phyloP scores from a whole-genome alignment of 495 filamentous ascomycete species.

The Daldinia decipiens region DNA sequence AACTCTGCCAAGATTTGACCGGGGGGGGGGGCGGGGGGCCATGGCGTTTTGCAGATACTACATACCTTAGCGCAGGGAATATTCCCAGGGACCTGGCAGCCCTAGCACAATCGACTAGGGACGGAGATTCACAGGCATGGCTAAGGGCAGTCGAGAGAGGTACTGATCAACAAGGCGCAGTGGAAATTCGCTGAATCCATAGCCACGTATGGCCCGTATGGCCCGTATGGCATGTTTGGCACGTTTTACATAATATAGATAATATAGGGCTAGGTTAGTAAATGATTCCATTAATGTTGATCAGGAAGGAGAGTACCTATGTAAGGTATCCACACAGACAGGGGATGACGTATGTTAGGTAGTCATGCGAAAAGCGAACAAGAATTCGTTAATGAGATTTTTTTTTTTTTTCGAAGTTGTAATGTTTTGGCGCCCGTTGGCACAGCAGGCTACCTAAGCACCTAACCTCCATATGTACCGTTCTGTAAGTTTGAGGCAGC shows the following conservation, averaged over 20 bases:
- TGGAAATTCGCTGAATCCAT: slow-evolving; percentile 3
- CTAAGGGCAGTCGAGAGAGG: neutral
- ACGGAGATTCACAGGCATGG: slow-evolving; percentile 6
- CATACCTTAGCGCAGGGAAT: slow-evolving; percentile 27
- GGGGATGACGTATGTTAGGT: slow-evolving; percentile 21
- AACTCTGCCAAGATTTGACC: slow-evolving; percentile 1
- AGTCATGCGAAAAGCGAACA: slow-evolving; percentile 5
- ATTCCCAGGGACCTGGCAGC: slow-evolving; percentile 39
- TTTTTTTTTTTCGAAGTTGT: slow-evolving; percentile 8
- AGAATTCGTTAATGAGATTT: slow-evolving; percentile 9
- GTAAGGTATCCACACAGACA: slow-evolving; percentile 8
- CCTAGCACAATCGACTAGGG: slow-evolving; percentile 18
- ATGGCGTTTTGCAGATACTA: slow-evolving; percentile 23
- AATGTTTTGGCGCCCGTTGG: slow-evolving; percentile 1
- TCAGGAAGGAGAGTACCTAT: neutral
- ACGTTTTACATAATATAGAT: neutral
- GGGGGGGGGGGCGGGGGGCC: neutral
- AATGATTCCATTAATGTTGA: slow-evolving; percentile 21
- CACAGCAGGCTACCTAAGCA: neutral
- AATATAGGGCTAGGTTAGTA: slow-evolving; percentile 2
- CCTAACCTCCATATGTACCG: too few species aligned
- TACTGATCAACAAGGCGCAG: slow-evolving; percentile 32
- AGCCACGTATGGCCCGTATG: slow-evolving; percentile 25
- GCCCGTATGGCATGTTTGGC: neutral
- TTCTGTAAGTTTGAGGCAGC: slow-evolving; percentile 29